phyloP scores from a whole-genome alignment of 2,329 filamentous ascomycete species.

The Endoconidiophora polonica region DNA sequence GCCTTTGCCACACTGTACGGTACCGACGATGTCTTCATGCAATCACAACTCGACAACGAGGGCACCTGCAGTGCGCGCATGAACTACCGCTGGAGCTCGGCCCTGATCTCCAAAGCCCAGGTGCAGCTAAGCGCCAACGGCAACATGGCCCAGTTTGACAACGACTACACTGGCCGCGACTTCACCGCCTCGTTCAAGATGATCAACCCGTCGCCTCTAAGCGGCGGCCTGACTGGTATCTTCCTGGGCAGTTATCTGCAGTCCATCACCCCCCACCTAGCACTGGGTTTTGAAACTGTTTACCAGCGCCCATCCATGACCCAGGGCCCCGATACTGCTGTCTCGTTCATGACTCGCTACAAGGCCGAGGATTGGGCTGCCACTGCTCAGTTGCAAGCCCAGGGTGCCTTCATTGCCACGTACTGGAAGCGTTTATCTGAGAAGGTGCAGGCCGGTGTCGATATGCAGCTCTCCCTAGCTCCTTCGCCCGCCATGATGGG shows the following conservation, averaged over 20 bases:
- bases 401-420: conserved; percentile 73
- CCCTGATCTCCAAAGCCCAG: conserved; percentile 72
- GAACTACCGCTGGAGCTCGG: conserved; percentile 77
- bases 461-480: conserved; percentile 76
- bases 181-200: conserved; percentile 88
- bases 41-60: conserved; percentile 90
- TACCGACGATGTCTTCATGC: conserved; percentile 86
- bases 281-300: conserved; percentile 79
- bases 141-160: conserved; percentile 42
- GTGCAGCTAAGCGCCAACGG: conserved; percentile 70
- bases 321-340: conserved; percentile 74
- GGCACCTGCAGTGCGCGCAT: conserved; percentile 73
- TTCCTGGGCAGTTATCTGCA: conserved; percentile 93
- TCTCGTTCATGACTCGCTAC: conserved; percentile 86
- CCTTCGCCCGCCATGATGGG: conserved; percentile 50
- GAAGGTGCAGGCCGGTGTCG: conserved; percentile 89
- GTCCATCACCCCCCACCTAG: conserved; percentile 70
- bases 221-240: conserved; percentile 86
- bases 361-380: conserved; percentile 86
- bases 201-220: conserved; percentile 85
- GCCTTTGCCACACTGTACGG: conserved; percentile 89
- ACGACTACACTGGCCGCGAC: conserved; percentile 85
- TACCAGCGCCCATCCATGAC: conserved; percentile 79
- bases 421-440: conserved; percentile 92
- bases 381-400: conserved; percentile 73